These are phyloP conservation scores for Harrya chromipes DNA, from an alignment of 768 basidiomycete species.

Conservation along the genomic window DNA sequence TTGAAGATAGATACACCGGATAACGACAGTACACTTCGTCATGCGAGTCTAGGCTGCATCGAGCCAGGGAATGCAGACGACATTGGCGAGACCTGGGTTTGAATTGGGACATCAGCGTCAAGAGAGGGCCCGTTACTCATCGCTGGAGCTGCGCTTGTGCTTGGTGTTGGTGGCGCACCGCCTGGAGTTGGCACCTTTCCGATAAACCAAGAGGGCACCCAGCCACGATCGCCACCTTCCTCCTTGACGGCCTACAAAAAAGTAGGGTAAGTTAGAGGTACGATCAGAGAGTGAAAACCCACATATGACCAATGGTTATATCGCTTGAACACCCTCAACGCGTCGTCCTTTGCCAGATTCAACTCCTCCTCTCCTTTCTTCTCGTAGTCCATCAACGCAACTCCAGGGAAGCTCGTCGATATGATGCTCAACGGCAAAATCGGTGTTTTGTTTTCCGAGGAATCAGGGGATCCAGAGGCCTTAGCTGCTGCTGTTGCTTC, in stretches of 20 bases:
- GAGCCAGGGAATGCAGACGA: slow-evolving; percentile 72
- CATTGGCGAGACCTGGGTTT: slow-evolving; percentile 67
- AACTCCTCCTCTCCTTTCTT: slow-evolving; percentile 94
- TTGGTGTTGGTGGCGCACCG: slow-evolving; percentile 48
- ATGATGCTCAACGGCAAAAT: slow-evolving; percentile 90
- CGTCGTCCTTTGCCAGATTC: slow-evolving; percentile 83
- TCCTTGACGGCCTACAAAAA: slow-evolving; percentile 81
- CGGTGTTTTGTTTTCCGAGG: slow-evolving; percentile 57
- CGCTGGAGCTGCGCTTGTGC: slow-evolving; percentile 41
- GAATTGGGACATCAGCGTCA: slow-evolving; percentile 41
- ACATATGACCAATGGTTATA: slow-evolving; percentile 99
- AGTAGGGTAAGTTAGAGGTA: slow-evolving; percentile 3
- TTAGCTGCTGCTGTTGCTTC: slow-evolving; percentile 71
- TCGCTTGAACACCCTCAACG: slow-evolving; percentile 90
- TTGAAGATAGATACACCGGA: slow-evolving; percentile 23
- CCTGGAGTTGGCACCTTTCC: slow-evolving; percentile 66
- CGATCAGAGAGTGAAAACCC: slow-evolving; percentile 23
- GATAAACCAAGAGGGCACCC: slow-evolving; percentile 98
- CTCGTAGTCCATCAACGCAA: slow-evolving; percentile 95
- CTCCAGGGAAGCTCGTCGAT: slow-evolving; percentile 95
- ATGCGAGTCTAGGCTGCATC: slow-evolving; percentile 18
- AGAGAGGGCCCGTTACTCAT: slow-evolving; percentile 28
- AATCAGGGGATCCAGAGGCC: slow-evolving; percentile 38
- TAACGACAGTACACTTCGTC: slow-evolving; percentile 13
- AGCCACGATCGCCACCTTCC: slow-evolving; percentile 89